phyloP scores from a whole-genome alignment of 345 rosid species.

The Eucalyptus sp. region DNA sequence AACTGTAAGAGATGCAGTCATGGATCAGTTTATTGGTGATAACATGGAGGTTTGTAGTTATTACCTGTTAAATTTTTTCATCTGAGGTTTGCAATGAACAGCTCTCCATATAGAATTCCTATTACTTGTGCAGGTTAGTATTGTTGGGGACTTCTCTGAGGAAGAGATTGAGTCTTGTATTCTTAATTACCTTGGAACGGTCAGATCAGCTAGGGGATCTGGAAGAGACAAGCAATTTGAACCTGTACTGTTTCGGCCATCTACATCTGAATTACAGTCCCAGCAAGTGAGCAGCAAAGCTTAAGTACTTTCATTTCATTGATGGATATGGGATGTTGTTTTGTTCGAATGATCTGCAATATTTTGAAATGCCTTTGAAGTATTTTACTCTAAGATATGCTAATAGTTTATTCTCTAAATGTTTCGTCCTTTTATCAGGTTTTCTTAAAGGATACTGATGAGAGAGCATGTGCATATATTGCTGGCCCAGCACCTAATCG shows the following conservation, averaged over 20 bases:
- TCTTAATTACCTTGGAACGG: constrained; percentile 91
- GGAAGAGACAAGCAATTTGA: constrained; percentile 15
- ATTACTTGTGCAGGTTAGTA: constrained; percentile 48
- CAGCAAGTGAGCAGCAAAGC: constrained; percentile 59
- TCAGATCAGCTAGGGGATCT: constrained; percentile 43
- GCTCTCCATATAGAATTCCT: not conserved
- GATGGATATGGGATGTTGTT: not conserved
- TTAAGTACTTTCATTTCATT: not conserved
- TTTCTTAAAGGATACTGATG: constrained; percentile 95
- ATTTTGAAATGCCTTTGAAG: not conserved
- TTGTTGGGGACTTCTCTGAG: constrained; percentile 92
- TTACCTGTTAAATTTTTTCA: not conserved
- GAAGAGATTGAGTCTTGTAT: constrained; percentile 80
- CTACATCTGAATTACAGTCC: constrained; percentile 59
- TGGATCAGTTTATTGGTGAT: constrained; percentile 87
- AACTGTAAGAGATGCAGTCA: constrained; percentile 82
- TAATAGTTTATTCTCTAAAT: not conserved
- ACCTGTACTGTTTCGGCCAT: constrained; percentile 62
- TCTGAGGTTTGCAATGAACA: not conserved
- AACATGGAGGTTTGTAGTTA: constrained; percentile 79
- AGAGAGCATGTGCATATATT: constrained; percentile 98
- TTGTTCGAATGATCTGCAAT: not conserved
- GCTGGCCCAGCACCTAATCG: constrained; percentile 99
- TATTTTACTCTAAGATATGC: not conserved
- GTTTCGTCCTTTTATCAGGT: constrained; percentile 33